These are phyloP conservation scores for Withania somnifera DNA, from an alignment of 305 asterid genomes.

Conservation along the genomic window DNA sequence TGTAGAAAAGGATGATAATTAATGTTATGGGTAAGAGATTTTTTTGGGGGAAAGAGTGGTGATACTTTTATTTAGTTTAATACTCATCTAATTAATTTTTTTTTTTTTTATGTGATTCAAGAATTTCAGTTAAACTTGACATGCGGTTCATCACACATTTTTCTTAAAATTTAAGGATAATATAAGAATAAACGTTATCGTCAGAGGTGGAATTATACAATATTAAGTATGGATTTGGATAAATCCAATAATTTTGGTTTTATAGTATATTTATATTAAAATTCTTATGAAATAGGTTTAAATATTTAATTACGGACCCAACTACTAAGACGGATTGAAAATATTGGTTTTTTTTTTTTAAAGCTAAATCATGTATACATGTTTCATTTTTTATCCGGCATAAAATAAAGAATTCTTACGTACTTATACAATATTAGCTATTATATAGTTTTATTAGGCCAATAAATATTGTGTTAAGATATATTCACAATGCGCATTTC, in stretches of 20 bases:
- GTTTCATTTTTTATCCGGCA: not conserved
- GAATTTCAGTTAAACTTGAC: not conserved
- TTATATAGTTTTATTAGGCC: not conserved
- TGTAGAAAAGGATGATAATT: not conserved
- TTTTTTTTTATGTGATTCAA: not conserved
- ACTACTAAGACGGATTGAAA: too few relatives aligned
- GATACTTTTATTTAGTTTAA: not conserved
- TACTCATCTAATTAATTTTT: not conserved
- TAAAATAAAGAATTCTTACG: not conserved
- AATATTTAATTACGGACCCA: too few relatives aligned
- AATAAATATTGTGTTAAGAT: not conserved
- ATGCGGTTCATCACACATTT: not conserved
- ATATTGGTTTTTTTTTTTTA: too few relatives aligned
- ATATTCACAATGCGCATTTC: not conserved
- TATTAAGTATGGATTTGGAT: too few relatives aligned
- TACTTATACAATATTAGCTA: not conserved
- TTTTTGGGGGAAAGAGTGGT: not conserved
- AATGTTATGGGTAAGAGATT: not conserved
- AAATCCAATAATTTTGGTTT: too few relatives aligned
- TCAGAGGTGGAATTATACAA: too few relatives aligned
- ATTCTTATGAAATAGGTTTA: too few relatives aligned
- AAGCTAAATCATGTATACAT: not conserved
- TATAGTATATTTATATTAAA: too few relatives aligned
- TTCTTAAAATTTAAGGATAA: too few relatives aligned
- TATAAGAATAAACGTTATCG: too few relatives aligned